Base-by-base conservation (phyloP, 805 yeast species). In the Blastobotrys terrestris region DNA sequence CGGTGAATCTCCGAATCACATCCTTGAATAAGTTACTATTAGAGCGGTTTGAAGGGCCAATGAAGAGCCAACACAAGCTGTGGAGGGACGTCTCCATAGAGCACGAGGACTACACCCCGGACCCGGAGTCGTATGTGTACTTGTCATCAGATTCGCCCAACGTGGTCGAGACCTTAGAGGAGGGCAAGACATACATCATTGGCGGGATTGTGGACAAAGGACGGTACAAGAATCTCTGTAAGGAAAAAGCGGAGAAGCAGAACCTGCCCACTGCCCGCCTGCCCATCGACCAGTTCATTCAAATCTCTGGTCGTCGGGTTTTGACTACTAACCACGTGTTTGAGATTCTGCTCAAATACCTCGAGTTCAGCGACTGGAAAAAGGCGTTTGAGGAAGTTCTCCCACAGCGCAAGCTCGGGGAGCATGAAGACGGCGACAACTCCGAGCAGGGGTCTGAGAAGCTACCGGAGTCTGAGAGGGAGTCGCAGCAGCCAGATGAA, bases 131-230 rank as follows among this genome's bases (percentile, higher is more conserved):
- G 39, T 73, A 71, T 42, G 77, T 88, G 0, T 92, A 94, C 62
- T 70, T 92, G 39, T 84, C 95, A 0, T 95, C 97, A 0, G 99
- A 92, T 62, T 84, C 97, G 0, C 86, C 83, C 6, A 85, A 84
- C 5, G 79, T 74, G 19, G 62, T 94, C 39, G 80, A 77, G 8
- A 78, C 73, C 21, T 72, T 92, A 51, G 81, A 84, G 55, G 79
- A 81, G 3, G 87, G 84, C 2, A 73, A 76, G 65, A 87, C 95
- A 0, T 92, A 92, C 60, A 80, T 92, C 44, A 82, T 92, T 48
- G 99, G 99, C 7, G 99, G 98, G 0, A 92, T 92, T 53, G 98
- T 92, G 2, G 99, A 92, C 67, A 92, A 92, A 67, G 95, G 95
- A 55, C 78, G 98, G 60, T 84, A 90, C 71, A 87, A 88, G 68